phyloP scores from a whole-genome alignment of 768 basidiomycete species.

The Coprinopsis cinerea region DNA sequence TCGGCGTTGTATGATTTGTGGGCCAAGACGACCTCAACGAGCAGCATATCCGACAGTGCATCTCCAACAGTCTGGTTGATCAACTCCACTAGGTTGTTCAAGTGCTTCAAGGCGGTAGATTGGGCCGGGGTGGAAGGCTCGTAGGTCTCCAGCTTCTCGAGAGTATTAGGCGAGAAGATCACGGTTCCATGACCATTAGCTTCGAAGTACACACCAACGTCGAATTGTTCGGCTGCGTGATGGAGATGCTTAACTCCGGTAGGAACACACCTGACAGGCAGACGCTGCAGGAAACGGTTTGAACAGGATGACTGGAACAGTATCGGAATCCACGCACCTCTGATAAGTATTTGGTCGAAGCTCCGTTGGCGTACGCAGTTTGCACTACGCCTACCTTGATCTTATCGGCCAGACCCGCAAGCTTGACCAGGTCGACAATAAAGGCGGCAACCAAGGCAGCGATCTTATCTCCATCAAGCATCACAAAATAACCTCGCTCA shows the following conservation, averaged over 20 bases:
- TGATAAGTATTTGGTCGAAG: slow-evolving; percentile 86
- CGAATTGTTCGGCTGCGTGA: slow-evolving; percentile 90
- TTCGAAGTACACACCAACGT: slow-evolving; percentile 98
- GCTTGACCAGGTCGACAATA: slow-evolving; percentile 84
- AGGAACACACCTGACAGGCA: slow-evolving; percentile 91
- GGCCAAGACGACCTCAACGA: slow-evolving; percentile 88
- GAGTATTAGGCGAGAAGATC: slow-evolving; percentile 77
- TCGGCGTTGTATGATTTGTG: slow-evolving; percentile 78
- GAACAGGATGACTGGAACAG: slow-evolving; percentile 1
- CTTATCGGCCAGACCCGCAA: slow-evolving; percentile 70
- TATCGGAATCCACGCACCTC: slow-evolving; percentile 44
- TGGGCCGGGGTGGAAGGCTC: slow-evolving; percentile 81
- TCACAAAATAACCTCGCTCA: slow-evolving; percentile 68
- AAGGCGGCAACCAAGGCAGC: slow-evolving; percentile 90
- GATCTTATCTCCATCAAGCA: slow-evolving; percentile 99
- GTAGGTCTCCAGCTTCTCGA: slow-evolving; percentile 52
- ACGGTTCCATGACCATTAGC: slow-evolving; percentile 99
- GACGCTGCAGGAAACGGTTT: slow-evolving; percentile 45
- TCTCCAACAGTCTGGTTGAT: slow-evolving; percentile 99
- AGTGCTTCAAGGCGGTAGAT: slow-evolving; percentile 68
- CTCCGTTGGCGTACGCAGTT: slow-evolving; percentile 98
- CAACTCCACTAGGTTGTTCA: slow-evolving; percentile 71
- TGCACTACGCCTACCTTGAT: slow-evolving; percentile 93
- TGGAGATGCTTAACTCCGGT: slow-evolving; percentile 99
- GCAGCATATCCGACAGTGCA: slow-evolving; percentile 90